A percentile compares a stretch with the other conserved stretches of the same genome.
Evolutionary conservation across 2,329 filamentous ascomycete genomes (phyloP).

Genomic region (Cryphonectria parasitica): DNA sequence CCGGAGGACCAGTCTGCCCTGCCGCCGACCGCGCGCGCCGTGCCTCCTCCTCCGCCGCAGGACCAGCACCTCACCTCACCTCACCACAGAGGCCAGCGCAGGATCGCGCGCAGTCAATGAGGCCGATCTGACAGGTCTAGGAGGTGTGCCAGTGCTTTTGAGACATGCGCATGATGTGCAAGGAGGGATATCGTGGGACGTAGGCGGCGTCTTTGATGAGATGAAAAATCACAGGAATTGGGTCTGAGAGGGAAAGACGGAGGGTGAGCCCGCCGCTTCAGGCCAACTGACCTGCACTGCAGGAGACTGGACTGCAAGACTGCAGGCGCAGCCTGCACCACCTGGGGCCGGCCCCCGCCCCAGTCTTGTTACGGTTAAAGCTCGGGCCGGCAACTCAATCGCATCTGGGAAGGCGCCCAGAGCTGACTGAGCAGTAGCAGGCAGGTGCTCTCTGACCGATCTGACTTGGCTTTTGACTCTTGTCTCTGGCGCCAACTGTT

Average conservation of each 20-base stretch:
- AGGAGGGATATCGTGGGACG: neutral
- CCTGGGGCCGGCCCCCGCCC: neutral
- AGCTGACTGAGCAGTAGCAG: neutral
- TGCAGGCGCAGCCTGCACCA: neutral
- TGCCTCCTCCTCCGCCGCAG: slow-evolving; percentile 11
- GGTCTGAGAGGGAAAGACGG: slow-evolving; percentile 15
- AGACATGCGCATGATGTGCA: slow-evolving; percentile 1
- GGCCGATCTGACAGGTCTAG: neutral
- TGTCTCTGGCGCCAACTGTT: neutral
- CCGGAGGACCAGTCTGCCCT: neutral
- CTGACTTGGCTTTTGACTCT: neutral
- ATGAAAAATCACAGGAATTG: slow-evolving; percentile 5
- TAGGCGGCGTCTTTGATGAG: neutral
- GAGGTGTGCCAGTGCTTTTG: neutral
- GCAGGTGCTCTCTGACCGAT: neutral
- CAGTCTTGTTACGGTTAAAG: slow-evolving; percentile 17
- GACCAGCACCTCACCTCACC: slow-evolving; percentile 11
- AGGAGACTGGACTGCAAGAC: neutral
- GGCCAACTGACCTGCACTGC: neutral
- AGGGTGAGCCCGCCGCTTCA: neutral
- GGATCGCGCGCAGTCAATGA: slow-evolving; percentile 9
- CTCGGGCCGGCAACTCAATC: slow-evolving; percentile 2
- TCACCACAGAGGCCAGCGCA: neutral
- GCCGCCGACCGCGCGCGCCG: slow-evolving; percentile 18
- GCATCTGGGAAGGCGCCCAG: neutral